phyloP scores from a whole-genome alignment of 2,329 filamentous ascomycete species.

The Cladosporium sp. region DNA sequence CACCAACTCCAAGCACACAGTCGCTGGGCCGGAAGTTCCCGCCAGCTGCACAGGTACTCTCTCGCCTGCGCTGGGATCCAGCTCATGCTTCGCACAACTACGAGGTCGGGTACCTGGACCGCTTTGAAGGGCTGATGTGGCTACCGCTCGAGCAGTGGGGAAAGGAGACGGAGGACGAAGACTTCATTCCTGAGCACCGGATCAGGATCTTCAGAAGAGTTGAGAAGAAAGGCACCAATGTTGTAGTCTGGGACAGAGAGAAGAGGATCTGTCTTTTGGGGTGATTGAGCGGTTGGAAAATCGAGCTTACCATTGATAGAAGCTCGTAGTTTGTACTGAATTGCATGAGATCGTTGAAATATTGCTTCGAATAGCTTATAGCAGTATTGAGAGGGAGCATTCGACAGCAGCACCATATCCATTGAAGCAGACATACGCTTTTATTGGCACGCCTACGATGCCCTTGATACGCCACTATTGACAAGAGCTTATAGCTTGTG shows the following conservation, averaged over 20 bases:
- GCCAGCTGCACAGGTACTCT: slow-evolving; percentile 8
- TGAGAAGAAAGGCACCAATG: slow-evolving; percentile 18
- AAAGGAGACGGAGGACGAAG: slow-evolving; percentile 50
- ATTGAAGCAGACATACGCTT: too few relatives aligned
- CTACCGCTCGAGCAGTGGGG: slow-evolving; percentile 45
- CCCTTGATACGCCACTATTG: too few relatives aligned
- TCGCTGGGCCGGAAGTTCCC: slow-evolving; percentile 1
- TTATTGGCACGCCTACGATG: too few relatives aligned
- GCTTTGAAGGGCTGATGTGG: slow-evolving; percentile 45
- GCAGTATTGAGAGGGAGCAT: too few relatives aligned
- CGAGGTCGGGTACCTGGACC: slow-evolving; percentile 52
- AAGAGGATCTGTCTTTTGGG: not conserved
- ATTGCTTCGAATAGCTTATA: too few relatives aligned
- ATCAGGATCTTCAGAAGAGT: slow-evolving; percentile 48
- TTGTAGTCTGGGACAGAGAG: slow-evolving; percentile 48
- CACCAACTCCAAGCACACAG: too few relatives aligned
- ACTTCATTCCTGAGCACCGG: slow-evolving; percentile 54
- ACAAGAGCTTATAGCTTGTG: too few relatives aligned
- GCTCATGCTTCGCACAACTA: slow-evolving; percentile 42
- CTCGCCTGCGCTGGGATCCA: slow-evolving; percentile 45
- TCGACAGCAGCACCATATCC: too few relatives aligned
- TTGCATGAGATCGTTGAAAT: too few relatives aligned
- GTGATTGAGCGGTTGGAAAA: too few relatives aligned
- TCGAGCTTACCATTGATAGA: too few relatives aligned
- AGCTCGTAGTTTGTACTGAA: too few relatives aligned